Conservation (phyloP, 768 basidiomycete genomes). For the Russula sp. region DNA sequence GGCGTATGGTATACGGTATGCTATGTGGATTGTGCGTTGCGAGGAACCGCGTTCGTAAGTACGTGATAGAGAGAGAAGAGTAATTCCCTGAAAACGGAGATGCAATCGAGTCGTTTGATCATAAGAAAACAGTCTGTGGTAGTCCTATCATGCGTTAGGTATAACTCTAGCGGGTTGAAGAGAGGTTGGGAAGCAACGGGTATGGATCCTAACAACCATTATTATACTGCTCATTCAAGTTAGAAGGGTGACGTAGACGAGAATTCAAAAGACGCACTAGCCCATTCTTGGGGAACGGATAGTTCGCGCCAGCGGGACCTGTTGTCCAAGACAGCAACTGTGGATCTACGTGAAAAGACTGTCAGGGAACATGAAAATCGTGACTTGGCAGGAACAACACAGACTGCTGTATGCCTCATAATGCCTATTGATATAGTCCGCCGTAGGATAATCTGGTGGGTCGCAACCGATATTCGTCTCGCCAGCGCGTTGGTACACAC, state of each 20-base stretch:
- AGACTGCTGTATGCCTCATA: constrained; percentile 55
- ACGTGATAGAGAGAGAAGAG: constrained; percentile 18
- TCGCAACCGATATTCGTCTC: constrained; percentile 61
- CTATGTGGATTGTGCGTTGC: constrained; percentile 14
- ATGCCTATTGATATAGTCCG: constrained; percentile 57
- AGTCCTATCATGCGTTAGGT: constrained; percentile 20
- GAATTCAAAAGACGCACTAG: constrained; percentile 12
- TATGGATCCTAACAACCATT: constrained; percentile 16
- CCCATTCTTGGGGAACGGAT: constrained; percentile 38
- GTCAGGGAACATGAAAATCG: constrained; percentile 6
- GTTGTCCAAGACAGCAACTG: constrained; percentile 37
- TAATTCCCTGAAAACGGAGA: constrained; percentile 9
- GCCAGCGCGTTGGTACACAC: constrained; percentile 71
- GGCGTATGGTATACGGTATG: constrained; percentile 23
- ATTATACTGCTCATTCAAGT: constrained; percentile 11
- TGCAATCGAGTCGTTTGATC: constrained; percentile 14
- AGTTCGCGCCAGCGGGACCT: constrained; percentile 34
- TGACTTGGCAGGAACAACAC: constrained; percentile 34
- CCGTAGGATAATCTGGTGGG: constrained; percentile 62
- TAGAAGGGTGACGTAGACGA: neutral
- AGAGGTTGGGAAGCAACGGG: neutral
- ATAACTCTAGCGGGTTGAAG: constrained; percentile 18
- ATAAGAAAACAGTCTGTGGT: constrained; percentile 9
- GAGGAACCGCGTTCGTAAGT: constrained; percentile 18
- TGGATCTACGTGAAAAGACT: constrained; percentile 32